Base-by-base conservation (phyloP, 352 stramenopile species). In the Globisporangium yorkense region DNA sequence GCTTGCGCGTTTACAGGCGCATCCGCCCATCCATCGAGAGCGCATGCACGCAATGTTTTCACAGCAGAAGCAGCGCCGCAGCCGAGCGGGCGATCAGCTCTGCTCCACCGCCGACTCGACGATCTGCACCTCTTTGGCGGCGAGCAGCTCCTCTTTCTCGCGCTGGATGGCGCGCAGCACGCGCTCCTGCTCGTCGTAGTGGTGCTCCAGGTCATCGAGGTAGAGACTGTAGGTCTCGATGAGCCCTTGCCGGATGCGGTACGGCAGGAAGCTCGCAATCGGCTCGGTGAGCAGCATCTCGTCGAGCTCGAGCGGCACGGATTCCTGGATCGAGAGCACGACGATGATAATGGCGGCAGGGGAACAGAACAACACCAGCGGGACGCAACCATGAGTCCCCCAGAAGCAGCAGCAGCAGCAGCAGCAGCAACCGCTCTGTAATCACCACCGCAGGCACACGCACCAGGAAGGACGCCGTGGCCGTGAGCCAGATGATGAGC, bases 161-260 rank as follows among this genome's bases (percentile, higher is more conserved):
- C 76, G 75, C 29, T 82, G 82, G 65, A 92, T 92, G 15, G 80
- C 82, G 54, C 80, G 80, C 67, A 92, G 65, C 52, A 92, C 82
- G 57, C 82, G 80, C 71, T 92, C 82, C 67, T 92, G 77, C 65
- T 92, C 82, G 55, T 87, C 75, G 46, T 75, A 80, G 66, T 92
- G 82, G 66, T 92, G 82, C 68, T 92, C 82, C 43, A 92, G 65
- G 59, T 94, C 84, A 59, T 94, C 84, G 51, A 92, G 63, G 54
- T 94, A 87, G 53, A 94, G 74, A 54, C 84, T 94, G 71, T 94
- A 94, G 16, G 84, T 94, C 63, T 94, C 82, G 60, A 94, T 94
- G 35, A 94, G 72, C 16, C 84, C 84, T 60, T 94, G 84, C 27
- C 80, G 82, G 67, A 94, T 94, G 49, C 84, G 84, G 60, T 89